Conservation (phyloP, 2,329 filamentous ascomycete genomes). For the Lachnellula occidentalis region DNA sequence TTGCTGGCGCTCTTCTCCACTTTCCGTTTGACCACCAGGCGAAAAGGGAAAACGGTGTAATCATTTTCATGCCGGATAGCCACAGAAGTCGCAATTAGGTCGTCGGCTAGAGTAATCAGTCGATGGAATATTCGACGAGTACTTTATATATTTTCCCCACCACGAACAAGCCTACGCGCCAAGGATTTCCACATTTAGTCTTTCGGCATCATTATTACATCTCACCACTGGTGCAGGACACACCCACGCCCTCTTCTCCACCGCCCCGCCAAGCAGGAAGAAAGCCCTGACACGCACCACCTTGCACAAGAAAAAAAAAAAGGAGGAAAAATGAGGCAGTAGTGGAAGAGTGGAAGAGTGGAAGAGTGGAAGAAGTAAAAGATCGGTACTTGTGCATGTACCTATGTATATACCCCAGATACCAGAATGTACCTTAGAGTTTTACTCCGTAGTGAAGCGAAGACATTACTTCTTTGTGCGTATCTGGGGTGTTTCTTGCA, state of each 20-base stretch:
- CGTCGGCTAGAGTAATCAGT: not conserved
- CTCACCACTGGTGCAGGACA: not conserved
- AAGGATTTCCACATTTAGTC: not conserved
- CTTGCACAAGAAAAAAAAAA: not conserved
- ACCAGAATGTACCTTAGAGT: too few relatives aligned
- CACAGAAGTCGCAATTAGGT: not conserved
- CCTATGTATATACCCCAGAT: too few relatives aligned
- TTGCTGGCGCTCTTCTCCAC: not conserved
- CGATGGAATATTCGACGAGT: not conserved
- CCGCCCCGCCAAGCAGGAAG: not conserved
- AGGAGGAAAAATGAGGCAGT: not conserved
- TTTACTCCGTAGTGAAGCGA: not conserved
- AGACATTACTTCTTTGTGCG: not conserved
- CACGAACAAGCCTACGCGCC: not conserved
- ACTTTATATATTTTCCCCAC: not conserved
- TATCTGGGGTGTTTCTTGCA: too few relatives aligned
- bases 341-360: too few relatives aligned
- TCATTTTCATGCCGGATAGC: too few relatives aligned
- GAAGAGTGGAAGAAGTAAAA: not conserved
- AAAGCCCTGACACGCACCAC: not conserved
- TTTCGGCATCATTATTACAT: not conserved
- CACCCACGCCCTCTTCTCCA: not conserved
- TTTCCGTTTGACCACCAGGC: not conserved
- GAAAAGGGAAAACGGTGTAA: not conserved
- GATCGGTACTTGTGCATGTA: too few relatives aligned